phyloP scores from a whole-genome alignment of 768 basidiomycete species.

The Boletus pseudopeckii region DNA sequence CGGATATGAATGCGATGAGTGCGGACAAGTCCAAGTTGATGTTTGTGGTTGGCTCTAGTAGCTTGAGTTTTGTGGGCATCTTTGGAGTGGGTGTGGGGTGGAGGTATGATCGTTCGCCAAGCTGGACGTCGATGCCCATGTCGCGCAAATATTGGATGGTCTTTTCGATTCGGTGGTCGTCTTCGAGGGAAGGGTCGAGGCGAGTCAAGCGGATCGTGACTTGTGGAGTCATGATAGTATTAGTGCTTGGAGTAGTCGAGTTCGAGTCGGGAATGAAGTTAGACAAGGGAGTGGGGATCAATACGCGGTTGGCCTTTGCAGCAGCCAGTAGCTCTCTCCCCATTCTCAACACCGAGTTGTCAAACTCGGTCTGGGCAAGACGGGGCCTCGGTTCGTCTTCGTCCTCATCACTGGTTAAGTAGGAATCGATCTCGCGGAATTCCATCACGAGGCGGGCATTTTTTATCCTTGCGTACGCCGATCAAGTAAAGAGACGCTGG shows the following conservation, averaged over 20 bases:
- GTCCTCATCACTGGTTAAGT: conserved; percentile 51
- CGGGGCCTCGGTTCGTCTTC: conserved; percentile 42
- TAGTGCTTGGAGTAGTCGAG: conserved; percentile 5
- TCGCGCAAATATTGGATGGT: conserved; percentile 54
- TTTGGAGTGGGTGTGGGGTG: not conserved
- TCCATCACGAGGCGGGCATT: conserved; percentile 74
- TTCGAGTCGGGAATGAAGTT: not conserved
- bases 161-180: conserved; percentile 55
- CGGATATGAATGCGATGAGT: conserved; percentile 80
- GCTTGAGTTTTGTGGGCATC: not conserved
- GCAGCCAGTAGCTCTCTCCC: conserved; percentile 65
- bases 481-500: not conserved
- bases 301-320: conserved; percentile 53
- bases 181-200: conserved; percentile 42
- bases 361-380: conserved; percentile 51
- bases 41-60: conserved; percentile 47
- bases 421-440: conserved; percentile 82
- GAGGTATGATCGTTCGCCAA: conserved; percentile 52
- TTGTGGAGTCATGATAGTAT: conserved; percentile 33
- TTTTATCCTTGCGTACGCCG: conserved; percentile 55
- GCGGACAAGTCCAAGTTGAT: conserved; percentile 84
- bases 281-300: conserved; percentile 6
- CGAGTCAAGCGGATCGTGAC: conserved; percentile 70
- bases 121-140: conserved; percentile 64
- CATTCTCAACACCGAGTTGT: conserved; percentile 73